Evolutionary conservation across 75 land plant genomes (phyloP).

Genomic region (Adiantum capillusveneris): DNA sequence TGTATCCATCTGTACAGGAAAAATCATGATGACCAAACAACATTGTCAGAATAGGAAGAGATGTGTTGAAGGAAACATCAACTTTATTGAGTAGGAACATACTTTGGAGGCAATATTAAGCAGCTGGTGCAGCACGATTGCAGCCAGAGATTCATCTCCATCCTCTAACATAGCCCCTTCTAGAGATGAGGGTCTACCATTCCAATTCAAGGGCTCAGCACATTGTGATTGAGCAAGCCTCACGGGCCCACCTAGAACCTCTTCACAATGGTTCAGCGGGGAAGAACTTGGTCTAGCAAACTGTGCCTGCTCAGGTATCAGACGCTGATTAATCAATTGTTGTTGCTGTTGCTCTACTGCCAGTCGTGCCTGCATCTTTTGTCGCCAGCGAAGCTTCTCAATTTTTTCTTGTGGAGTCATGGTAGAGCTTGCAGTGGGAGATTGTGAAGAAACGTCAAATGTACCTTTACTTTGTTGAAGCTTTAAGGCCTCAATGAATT

Average conservation of each 20-base stretch:
- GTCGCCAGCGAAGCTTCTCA: conserved; percentile 69
- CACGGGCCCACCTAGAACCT: conserved; percentile 14
- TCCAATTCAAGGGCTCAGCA: conserved; percentile 9
- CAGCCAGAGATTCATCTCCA: conserved; percentile 37
- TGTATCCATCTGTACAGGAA: conserved; percentile 54
- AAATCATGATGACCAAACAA: too few relatives aligned
- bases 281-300: conserved; percentile 4
- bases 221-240: conserved; percentile 5
- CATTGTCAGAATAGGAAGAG: too few relatives aligned
- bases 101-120: conserved; percentile 51
- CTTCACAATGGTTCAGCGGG: conserved; percentile 11
- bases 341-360: conserved; percentile 74
- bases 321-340: conserved; percentile 32
- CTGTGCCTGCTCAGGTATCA: conserved; percentile 9
- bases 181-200: conserved; percentile 19
- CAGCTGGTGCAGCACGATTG: conserved; percentile 49
- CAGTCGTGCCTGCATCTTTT: conserved; percentile 78
- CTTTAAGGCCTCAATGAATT: conserved; percentile 23
- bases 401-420: conserved; percentile 87
- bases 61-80: too few relatives aligned
- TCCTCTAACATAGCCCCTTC: conserved; percentile 14
- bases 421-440: conserved; percentile 20
- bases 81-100: background rate
- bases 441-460: conserved; percentile 6
- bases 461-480: conserved; percentile 8